A percentile compares a stretch with the other conserved stretches of the same genome.
Evolutionary conservation across 2,329 filamentous ascomycete species (phyloP).

Genomic region (Fusarium multiceps): DNA sequence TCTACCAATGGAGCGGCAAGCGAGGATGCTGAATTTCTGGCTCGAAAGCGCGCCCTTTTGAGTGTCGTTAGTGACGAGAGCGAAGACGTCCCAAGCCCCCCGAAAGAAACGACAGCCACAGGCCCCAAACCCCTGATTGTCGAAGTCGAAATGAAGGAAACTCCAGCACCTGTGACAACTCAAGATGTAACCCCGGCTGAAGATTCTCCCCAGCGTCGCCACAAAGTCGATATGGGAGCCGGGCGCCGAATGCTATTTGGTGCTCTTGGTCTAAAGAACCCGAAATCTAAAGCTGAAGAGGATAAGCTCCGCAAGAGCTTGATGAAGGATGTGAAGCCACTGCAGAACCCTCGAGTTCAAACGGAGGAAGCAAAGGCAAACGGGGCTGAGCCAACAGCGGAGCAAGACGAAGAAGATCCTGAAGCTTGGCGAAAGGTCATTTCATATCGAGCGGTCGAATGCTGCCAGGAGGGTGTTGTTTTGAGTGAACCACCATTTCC

Average conservation of each 20-base stretch:
- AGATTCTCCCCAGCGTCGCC: constrained; percentile 28
- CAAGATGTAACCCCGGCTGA: constrained; percentile 10
- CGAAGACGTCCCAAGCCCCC: background rate
- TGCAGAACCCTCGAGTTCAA: constrained; percentile 52
- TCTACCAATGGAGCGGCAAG: constrained; percentile 11
- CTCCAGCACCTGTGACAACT: background rate
- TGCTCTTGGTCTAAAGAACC: constrained; percentile 75
- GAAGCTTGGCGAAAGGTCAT: constrained; percentile 81
- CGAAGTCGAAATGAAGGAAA: constrained; percentile 14
- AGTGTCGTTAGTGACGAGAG: constrained; percentile 43
- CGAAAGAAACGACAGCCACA: constrained; percentile 1
- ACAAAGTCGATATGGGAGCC: constrained; percentile 63
- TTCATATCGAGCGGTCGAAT: constrained; percentile 83
- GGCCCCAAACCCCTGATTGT: background rate
- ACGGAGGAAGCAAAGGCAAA: constrained; percentile 30
- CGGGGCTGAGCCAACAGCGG: constrained; percentile 5
- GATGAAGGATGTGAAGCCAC: constrained; percentile 63
- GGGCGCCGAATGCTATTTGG: constrained; percentile 77
- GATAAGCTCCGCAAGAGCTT: constrained; percentile 70
- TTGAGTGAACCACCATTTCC: constrained; percentile 87
- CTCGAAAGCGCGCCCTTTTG: constrained; percentile 57
- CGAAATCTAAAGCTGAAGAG: constrained; percentile 76
- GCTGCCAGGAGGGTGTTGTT: constrained; percentile 74
- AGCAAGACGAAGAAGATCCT: constrained; percentile 55
- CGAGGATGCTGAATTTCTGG: constrained; percentile 48